A percentile compares a stretch with the other conserved stretches of the same genome.
phyloP scores from a whole-genome alignment of 805 yeast species.

The Monosporozyma servazzii region DNA sequence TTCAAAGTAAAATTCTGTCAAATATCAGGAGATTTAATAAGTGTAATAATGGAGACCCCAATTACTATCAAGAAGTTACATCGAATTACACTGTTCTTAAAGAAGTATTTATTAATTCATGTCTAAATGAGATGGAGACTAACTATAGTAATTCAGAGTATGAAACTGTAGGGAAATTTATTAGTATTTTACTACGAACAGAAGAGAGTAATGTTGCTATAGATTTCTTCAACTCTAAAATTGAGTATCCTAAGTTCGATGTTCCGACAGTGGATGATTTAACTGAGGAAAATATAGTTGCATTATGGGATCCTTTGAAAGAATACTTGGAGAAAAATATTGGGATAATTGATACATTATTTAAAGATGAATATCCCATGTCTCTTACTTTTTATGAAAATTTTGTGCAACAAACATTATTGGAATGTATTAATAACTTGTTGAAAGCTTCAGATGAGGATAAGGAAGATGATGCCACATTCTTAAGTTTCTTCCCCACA shows the following conservation, averaged over 20 bases:
- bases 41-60: constrained; percentile 15
- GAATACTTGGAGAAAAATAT: constrained; percentile 31
- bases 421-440: constrained; percentile 21
- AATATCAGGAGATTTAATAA: constrained; percentile 16
- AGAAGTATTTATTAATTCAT: constrained; percentile 65
- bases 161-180: constrained; percentile 27
- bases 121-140: constrained; percentile 56
- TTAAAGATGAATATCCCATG: constrained; percentile 33
- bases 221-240: constrained; percentile 34
- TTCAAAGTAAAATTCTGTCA: constrained; percentile 20
- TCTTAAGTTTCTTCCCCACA: constrained; percentile 26
- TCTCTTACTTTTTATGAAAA: constrained; percentile 32
- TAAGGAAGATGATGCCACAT: constrained; percentile 8
- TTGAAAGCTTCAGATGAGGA: constrained; percentile 16
- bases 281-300: constrained; percentile 15
- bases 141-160: constrained; percentile 43
- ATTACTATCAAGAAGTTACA: constrained; percentile 12
- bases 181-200: constrained; percentile 29
- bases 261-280: background rate
- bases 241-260: constrained; percentile 18
- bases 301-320: constrained; percentile 19
- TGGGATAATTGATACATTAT: constrained; percentile 31
- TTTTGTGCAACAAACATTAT: constrained; percentile 31
- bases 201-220: constrained; percentile 32
- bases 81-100: constrained; percentile 19